Base-by-base conservation (phyloP, 2,329 filamentous ascomycete genomes). In the Exophiala sp. region DNA sequence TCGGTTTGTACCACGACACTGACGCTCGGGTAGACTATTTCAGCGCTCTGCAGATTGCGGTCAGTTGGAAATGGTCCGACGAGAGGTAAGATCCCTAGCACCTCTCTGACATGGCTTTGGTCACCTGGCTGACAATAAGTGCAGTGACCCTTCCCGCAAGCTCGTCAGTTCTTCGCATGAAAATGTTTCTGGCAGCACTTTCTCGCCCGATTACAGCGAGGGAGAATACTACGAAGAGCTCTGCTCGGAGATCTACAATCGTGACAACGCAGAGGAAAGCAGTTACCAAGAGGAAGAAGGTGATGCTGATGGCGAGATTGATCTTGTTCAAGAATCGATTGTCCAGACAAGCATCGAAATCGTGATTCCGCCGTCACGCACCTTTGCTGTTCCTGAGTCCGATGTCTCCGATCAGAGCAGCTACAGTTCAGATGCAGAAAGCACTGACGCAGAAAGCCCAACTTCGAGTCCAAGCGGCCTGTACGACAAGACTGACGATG, bases 121-220 rank as follows among this genome's bases (percentile, higher is more conserved):
- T n/a, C n/a, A n/a, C n/a, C n/a, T n/a, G n/a, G 27, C 34, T 41
- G 8, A 35, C 27, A 8, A 37, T 27, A 23, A n/a, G 6, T 9
- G 13, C 23, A 50, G 43, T 46, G 30, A 24, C 7, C 14, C 13
- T 13, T 16, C 19, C 13, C 7, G 21, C 4, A 22, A 14, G 7
- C 11, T 21, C 16, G 11, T 32, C 21, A 13, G 21, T n/a, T 30
- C 35, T 9, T 2, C 30, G 9, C 22, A 19, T 21, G 18, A 11
- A 23, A 27, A 35, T 22, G 14, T 43, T 23, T 38, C 18, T 32
- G 64, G 58, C 19, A 72, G 72, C 48, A 69, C 64, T 10, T 72
- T 71, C 50, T 62, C 61, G 42, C 68, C 70, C 13, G 66, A 67
- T 21, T 68, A 71, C 22, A 66, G 66, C 39, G 62, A 64, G 10